A percentile compares a stretch with the other conserved stretches of the same genome.
These are phyloP conservation scores for Omphalotus olearius DNA, from an alignment of 1,284 basidiomycete species.

Conservation along the genomic window DNA sequence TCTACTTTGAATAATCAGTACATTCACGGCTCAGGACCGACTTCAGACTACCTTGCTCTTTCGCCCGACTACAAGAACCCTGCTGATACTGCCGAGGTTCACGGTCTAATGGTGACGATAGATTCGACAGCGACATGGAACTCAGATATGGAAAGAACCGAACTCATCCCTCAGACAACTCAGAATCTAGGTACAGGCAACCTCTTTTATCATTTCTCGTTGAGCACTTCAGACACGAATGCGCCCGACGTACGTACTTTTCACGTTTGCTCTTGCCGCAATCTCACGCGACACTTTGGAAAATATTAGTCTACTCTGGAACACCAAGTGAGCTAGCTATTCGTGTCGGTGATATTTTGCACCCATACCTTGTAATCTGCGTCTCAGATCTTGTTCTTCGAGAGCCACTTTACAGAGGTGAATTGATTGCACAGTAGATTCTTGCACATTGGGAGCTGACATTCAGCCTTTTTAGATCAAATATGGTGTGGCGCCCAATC, in stretches of 20 bases:
- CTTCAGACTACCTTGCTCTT: constrained; percentile 51
- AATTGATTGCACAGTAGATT: constrained; percentile 1
- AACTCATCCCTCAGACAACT: constrained; percentile 57
- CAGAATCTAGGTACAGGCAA: constrained; percentile 56
- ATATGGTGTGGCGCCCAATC: constrained; percentile 49
- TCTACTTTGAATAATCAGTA: constrained; percentile 34
- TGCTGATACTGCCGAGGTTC: constrained; percentile 45
- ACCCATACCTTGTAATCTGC: too few species aligned
- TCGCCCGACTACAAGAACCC: constrained; percentile 58
- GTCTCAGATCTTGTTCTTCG: constrained; percentile 45
- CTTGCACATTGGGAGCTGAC: not conserved
- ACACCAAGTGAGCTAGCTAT: constrained; percentile 39
- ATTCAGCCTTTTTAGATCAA: constrained; percentile 37
- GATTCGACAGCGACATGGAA: constrained; percentile 52
- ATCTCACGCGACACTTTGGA: constrained; percentile 1
- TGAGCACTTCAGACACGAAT: constrained; percentile 45
- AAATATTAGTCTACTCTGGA: constrained; percentile 44
- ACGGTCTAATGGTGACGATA: constrained; percentile 55
- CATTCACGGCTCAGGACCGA: constrained; percentile 53
- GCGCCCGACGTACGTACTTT: constrained; percentile 42
- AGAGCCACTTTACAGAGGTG: constrained; percentile 63
- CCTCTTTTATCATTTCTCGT: constrained; percentile 62
- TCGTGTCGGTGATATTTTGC: not conserved
- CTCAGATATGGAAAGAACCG: constrained; percentile 39
- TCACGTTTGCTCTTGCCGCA: not conserved